These are phyloP conservation scores for Barbarea vulgaris DNA, from an alignment of 345 rosid species.

Conservation along the genomic window DNA sequence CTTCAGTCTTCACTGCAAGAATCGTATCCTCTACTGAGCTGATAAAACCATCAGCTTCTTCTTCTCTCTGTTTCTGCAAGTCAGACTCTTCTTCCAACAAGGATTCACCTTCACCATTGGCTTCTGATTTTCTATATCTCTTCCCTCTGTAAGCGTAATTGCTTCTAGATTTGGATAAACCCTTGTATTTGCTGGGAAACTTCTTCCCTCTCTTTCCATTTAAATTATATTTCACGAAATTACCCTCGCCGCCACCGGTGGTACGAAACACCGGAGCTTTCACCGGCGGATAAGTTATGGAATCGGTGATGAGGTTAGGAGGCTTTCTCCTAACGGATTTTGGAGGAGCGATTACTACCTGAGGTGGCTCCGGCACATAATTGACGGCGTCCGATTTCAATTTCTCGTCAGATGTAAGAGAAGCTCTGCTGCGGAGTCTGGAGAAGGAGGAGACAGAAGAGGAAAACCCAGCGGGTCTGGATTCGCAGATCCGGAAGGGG, in stretches of 20 bases:
- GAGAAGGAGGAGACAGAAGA: conserved; percentile 64
- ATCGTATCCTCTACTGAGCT: conserved; percentile 55
- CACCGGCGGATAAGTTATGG: conserved; percentile 44
- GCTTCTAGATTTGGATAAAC: conserved; percentile 34
- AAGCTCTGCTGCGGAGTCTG: conserved; percentile 50
- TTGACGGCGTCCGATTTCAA: conserved; percentile 1
- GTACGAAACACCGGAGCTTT: conserved; percentile 53
- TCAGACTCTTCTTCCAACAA: conserved; percentile 48
- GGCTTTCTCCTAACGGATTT: conserved; percentile 46
- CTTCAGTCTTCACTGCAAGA: conserved; percentile 50
- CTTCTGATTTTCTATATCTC: conserved; percentile 47
- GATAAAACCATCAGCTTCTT: conserved; percentile 31
- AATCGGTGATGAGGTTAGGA: conserved; percentile 59
- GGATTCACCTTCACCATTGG: conserved; percentile 48
- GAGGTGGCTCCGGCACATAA: conserved; percentile 5
- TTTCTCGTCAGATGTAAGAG: conserved; percentile 42
- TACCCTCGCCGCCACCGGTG: conserved; percentile 57
- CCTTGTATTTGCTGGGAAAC: conserved; percentile 56
- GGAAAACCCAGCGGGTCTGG: conserved; percentile 57
- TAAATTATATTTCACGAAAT: conserved; percentile 80
- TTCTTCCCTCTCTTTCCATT: conserved; percentile 57
- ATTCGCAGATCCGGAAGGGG: conserved; percentile 67
- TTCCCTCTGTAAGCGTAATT: conserved; percentile 48
- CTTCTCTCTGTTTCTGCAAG: conserved; percentile 39
- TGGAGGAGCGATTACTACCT: conserved; percentile 23